These are phyloP conservation scores for Volvariella volvacea DNA, from an alignment of 1,284 basidiomycete species.

Conservation along the genomic window DNA sequence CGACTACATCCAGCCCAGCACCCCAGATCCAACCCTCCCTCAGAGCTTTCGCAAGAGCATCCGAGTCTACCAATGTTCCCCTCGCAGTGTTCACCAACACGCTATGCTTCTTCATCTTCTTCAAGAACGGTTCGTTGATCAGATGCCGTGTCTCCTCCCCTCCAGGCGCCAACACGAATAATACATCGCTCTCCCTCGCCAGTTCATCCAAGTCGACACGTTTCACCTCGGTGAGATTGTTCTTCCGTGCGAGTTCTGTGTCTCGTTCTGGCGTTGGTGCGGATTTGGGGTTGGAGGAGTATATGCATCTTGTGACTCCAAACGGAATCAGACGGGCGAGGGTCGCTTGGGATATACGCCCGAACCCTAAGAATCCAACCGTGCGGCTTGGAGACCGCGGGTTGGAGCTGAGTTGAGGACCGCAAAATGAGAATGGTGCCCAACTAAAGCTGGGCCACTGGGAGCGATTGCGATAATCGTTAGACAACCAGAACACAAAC, in stretches of 20 bases:
- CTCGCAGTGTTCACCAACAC: constrained; percentile 79
- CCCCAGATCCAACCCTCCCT: constrained; percentile 78
- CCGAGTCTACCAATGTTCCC: constrained; percentile 82
- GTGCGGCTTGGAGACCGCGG: constrained; percentile 50
- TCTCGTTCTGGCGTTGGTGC: constrained; percentile 44
- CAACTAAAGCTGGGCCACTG: constrained; percentile 64
- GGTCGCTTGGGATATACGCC: constrained; percentile 82
- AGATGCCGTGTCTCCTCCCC: constrained; percentile 69
- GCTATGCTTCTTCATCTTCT: constrained; percentile 78
- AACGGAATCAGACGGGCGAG: constrained; percentile 76
- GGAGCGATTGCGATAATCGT: background rate
- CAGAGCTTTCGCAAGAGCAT: constrained; percentile 80
- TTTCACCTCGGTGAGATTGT: constrained; percentile 38
- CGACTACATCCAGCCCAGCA: constrained; percentile 91
- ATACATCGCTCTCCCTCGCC: constrained; percentile 68
- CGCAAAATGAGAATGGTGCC: constrained; percentile 78
- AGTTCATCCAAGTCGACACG: constrained; percentile 63
- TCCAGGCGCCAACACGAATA: constrained; percentile 83
- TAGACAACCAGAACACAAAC: background rate
- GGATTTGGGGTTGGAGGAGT: constrained; percentile 50
- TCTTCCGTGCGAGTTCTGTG: constrained; percentile 35
- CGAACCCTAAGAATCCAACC: constrained; percentile 90
- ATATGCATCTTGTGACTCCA: constrained; percentile 64
- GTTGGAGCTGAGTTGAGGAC: constrained; percentile 66
- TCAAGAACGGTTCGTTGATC: constrained; percentile 67